phyloP scores from a whole-genome alignment of 345 rosid species.

The Citrus australasica region DNA sequence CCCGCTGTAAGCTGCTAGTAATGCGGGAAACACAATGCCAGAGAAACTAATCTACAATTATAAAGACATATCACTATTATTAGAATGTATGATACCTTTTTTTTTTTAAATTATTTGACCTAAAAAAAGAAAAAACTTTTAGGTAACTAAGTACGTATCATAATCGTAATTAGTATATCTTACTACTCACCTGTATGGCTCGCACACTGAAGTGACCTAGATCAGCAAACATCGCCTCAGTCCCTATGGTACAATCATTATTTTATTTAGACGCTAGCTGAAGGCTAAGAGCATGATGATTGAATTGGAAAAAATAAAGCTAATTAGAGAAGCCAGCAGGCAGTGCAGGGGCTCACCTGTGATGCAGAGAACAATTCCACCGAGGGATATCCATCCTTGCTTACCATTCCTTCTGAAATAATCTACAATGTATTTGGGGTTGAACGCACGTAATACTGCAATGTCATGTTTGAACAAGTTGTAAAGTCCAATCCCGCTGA shows the following conservation, averaged over 20 bases:
- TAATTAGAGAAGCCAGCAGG: no score
- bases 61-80: neutral
- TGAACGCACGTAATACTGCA: conserved; percentile 58
- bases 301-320: no score
- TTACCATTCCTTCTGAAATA: conserved; percentile 56
- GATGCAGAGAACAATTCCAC: conserved; percentile 66
- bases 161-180: neutral
- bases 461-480: conserved; percentile 56
- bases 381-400: conserved; percentile 60
- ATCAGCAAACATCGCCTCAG: conserved; percentile 93
- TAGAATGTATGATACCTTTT: no score
- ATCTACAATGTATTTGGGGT: conserved; percentile 49
- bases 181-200: conserved; percentile 54
- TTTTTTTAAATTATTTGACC: neutral
- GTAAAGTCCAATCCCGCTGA: conserved; percentile 58
- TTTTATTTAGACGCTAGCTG: no score
- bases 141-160: neutral
- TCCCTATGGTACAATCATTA: neutral
- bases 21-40: conserved; percentile 34
- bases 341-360: conserved; percentile 36
- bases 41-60: conserved; percentile 69
- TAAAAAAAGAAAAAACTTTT: neutral
- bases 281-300: no score
- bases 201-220: conserved; percentile 76
- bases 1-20: conserved; percentile 42